phyloP scores from a whole-genome alignment of 768 basidiomycete genomes.

The Clavaria fumosa region DNA sequence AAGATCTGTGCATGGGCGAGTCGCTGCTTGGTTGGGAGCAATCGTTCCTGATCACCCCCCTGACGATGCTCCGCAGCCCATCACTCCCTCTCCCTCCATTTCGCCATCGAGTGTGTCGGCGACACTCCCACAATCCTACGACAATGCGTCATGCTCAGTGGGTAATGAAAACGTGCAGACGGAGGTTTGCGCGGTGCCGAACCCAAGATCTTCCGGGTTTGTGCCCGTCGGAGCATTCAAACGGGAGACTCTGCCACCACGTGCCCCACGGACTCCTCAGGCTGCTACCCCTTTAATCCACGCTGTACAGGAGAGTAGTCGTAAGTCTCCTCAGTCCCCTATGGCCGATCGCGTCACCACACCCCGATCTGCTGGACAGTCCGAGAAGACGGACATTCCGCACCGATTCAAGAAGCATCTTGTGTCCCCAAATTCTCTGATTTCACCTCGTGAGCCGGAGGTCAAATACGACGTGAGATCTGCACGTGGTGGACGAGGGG shows the following conservation, averaged over 20 bases:
- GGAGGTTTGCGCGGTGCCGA: slow-evolving; percentile 29
- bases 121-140: background rate
- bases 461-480: slow-evolving; percentile 61
- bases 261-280: slow-evolving; percentile 13
- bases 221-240: slow-evolving; percentile 46
- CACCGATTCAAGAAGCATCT: no score
- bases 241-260: slow-evolving; percentile 21
- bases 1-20: slow-evolving; percentile 44
- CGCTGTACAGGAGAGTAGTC: slow-evolving; percentile 23
- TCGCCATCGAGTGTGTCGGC: slow-evolving; percentile 4
- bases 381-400: no score
- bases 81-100: slow-evolving; percentile 23
- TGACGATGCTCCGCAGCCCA: slow-evolving; percentile 30
- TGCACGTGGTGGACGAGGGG: slow-evolving; percentile 64
- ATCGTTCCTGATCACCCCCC: slow-evolving; percentile 45
- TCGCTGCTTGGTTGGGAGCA: slow-evolving; percentile 64
- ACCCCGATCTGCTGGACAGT: slow-evolving; percentile 20
- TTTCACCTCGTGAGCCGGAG: slow-evolving; percentile 28
- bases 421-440: no score
- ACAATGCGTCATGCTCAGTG: background rate
- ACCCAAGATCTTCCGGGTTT: slow-evolving; percentile 67
- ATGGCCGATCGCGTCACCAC: slow-evolving; percentile 24
- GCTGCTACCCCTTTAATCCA: slow-evolving; percentile 13
- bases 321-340: slow-evolving; percentile 18
- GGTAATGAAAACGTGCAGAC: slow-evolving; percentile 5